A percentile compares a stretch with the other conserved stretches of the same genome.
Evolutionary conservation across 345 rosid genomes (phyloP).

Genomic region (Murraya paniculata): DNA sequence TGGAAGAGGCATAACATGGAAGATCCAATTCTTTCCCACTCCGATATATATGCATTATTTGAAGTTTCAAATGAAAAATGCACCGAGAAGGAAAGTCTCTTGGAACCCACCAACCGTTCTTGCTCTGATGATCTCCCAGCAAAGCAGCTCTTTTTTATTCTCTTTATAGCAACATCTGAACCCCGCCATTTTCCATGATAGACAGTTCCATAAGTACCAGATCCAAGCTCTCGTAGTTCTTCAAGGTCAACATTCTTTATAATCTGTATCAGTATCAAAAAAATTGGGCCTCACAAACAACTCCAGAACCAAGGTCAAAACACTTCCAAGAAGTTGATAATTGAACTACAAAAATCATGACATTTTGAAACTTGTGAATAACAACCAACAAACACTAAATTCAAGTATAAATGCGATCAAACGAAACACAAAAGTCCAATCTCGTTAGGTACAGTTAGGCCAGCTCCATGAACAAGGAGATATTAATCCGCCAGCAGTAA

Average conservation of each 20-base stretch:
- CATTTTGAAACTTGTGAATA: neutral
- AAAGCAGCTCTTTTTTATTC: constrained; percentile 63
- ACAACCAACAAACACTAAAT: neutral
- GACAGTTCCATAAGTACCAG: constrained; percentile 76
- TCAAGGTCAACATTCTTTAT: constrained; percentile 67
- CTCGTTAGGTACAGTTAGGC: neutral
- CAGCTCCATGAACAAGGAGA: neutral
- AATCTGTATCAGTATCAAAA: constrained; percentile 38
- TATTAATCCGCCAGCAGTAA: neutral
- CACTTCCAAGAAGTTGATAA: neutral
- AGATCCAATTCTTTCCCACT: neutral
- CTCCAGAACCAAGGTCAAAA: neutral
- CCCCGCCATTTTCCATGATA: constrained; percentile 81
- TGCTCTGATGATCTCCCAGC: constrained; percentile 60
- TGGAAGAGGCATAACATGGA: neutral
- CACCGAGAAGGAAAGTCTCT: constrained; percentile 10
- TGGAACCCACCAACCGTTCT: constrained; percentile 58
- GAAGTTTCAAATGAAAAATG: constrained; percentile 4
- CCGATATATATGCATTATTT: neutral
- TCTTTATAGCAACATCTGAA: constrained; percentile 74
- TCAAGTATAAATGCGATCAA: neutral
- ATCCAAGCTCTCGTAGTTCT: constrained; percentile 60
- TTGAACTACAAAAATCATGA: neutral
- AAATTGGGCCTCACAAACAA: constrained; percentile 15
- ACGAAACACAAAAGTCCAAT: neutral